Base-by-base conservation (phyloP, 2,329 filamentous ascomycete genomes). In the Fusarium proliferatum region DNA sequence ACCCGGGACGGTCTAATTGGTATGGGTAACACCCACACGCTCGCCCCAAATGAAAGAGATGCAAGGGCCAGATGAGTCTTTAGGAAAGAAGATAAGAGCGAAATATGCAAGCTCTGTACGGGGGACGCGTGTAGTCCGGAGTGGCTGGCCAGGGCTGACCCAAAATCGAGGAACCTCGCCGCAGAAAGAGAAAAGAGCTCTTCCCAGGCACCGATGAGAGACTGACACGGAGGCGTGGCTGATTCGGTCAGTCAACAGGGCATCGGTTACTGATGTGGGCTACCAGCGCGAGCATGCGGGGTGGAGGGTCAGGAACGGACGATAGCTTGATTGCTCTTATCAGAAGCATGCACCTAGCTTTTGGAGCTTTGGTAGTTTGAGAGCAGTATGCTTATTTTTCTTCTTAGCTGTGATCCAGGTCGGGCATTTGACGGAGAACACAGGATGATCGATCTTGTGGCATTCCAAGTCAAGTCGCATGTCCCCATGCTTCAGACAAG, bases 101-200 rank as follows among this genome's bases (percentile, higher is more conserved):
- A 48, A 43, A 62, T 56, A 52, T 64, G 70, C 21, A 46, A 49
- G 46, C 42, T 64, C 46, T 42, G 56, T 49, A 42, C 30, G 57
- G 43, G 52, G 33, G 72, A 67, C 53, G 48, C 66, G 63, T 67
- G 36, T n/a, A 53, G 36, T 46, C 26, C 30, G 28, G 33, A 56
- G 55, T 53, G 72, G 73, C 62, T 78, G 62, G 63, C 52, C 71
- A 64, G 63, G 68, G 71, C 63, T 65, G 52, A 55, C 36, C 52
- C 64, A 67, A 65, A 69, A 45, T 41, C 46, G 68, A 62, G 23
- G 19, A 61, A 39, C n/a, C 28, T 55, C 53, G 55, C 33, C 58
- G 57, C 34, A 46, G 53, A 56, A 45, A 58, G 21, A 61, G n/a
- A 36, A 28, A 46, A 59, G 23, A 51, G 36, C 46, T 67, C 57